These are phyloP conservation scores for Cucumis sativus DNA, from an alignment of 306 rosid species.

Conservation along the genomic window Cucumber_9930_V3 NC_026659.2:3147001-3147500, in stretches of 20 bases:
- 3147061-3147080: background rate
- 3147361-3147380: background rate
- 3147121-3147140: background rate
- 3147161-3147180: background rate
- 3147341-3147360: background rate
- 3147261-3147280: background rate
- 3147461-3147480: background rate
- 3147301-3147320: background rate
- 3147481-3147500: background rate
- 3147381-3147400: background rate
- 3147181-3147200: background rate
- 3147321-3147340: background rate
- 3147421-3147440: background rate
- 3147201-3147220: background rate
- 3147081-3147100: background rate
- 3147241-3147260: background rate
- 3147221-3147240: background rate
- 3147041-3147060: background rate
- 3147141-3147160: background rate
- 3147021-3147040: conserved; percentile 21
- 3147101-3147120: background rate
- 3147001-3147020: background rate
- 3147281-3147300: background rate
- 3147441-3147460: background rate
- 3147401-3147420: background rate